A percentile compares a stretch with the other conserved stretches of the same genome.
These are phyloP conservation scores for Filosporella fistucella DNA, from an alignment of 495 filamentous ascomycete genomes.

Conservation along the genomic window DNA sequence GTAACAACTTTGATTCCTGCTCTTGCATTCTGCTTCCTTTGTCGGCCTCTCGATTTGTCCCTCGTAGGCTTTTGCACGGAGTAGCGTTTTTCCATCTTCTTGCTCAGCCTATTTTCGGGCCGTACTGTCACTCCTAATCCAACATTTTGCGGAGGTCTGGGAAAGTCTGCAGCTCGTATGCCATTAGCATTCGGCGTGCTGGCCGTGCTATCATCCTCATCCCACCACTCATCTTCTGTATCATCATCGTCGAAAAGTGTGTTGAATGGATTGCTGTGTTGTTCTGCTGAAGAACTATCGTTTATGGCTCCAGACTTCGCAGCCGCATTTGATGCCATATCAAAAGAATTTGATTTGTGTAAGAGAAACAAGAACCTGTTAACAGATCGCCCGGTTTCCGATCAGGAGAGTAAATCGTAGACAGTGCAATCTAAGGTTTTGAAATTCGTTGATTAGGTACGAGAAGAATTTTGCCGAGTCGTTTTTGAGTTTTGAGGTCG, in stretches of 20 bases:
- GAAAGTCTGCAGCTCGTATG: conserved; percentile 13
- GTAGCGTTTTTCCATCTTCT: conserved; percentile 19
- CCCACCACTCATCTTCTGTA: conserved; percentile 24
- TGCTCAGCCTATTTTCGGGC: conserved; percentile 5
- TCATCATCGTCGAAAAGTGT: conserved; percentile 17
- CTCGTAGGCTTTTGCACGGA: conserved; percentile 33
- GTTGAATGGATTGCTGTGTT: conserved; percentile 13
- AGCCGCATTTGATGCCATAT: no score
- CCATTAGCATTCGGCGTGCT: not conserved
- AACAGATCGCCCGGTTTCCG: no score
- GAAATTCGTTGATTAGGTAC: no score
- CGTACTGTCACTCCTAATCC: conserved; percentile 6
- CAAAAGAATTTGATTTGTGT: no score
- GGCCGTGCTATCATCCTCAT: conserved; percentile 13
- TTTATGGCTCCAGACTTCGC: not conserved
- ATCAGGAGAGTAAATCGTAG: no score
- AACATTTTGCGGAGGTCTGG: conserved; percentile 4
- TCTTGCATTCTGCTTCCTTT: conserved; percentile 50
- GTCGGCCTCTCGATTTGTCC: conserved; percentile 41
- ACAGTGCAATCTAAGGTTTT: no score
- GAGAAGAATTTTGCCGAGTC: no score
- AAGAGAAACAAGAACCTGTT: no score
- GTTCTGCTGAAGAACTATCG: not conserved
- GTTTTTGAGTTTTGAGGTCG: not conserved
- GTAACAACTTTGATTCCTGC: conserved; percentile 66